Percentiles rank a stretch among this genome's conserved stretches.
phyloP scores from a whole-genome alignment of 2,329 filamentous ascomycete genomes.

The Trichoderma hamatum region DNA sequence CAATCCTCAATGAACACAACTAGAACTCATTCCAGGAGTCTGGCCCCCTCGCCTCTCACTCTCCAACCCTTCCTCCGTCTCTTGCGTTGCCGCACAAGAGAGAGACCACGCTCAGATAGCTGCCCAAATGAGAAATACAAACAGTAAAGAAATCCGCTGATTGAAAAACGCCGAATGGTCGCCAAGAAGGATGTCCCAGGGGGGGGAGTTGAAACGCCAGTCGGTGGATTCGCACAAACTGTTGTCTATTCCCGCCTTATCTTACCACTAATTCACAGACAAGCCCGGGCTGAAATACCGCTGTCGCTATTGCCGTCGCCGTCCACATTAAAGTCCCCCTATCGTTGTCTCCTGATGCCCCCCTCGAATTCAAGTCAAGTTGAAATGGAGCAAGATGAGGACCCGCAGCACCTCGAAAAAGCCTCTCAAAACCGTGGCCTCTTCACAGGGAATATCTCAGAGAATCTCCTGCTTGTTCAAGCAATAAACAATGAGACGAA shows the following conservation, averaged over 20 bases:
- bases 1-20: slow-evolving; percentile 2
- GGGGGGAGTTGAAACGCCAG: neutral
- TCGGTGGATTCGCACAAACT: neutral
- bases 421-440: neutral
- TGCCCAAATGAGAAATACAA: neutral
- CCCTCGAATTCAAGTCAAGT: neutral
- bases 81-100: neutral
- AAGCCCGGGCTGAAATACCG: neutral
- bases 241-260: neutral
- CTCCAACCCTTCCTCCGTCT: slow-evolving; percentile 2
- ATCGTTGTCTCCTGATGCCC: neutral
- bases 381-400: neutral
- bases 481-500: neutral
- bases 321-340: neutral
- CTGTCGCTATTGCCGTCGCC: neutral
- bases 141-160: neutral
- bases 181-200: neutral
- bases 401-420: neutral
- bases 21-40: neutral
- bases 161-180: neutral
- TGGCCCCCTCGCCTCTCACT: neutral
- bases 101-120: neutral
- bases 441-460: neutral
- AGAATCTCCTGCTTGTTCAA: neutral
- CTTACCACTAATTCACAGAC: neutral